Conservation (phyloP, 371 early-diverging fungal genomes). For the Mucor sp. region DNA sequence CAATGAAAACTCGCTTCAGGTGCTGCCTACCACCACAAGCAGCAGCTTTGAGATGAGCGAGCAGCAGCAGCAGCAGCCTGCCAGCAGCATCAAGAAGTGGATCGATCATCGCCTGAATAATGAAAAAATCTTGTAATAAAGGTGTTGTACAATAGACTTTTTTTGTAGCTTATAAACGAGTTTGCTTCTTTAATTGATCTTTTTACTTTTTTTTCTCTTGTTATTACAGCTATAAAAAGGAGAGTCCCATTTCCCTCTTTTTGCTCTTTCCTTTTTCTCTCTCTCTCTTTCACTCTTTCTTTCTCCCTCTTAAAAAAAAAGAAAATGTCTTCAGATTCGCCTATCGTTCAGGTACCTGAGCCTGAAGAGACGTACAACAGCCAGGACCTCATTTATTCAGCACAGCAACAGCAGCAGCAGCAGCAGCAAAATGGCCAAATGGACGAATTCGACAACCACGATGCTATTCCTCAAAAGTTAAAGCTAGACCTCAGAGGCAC, state of each 20-base stretch:
- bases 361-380: constrained; percentile 18
- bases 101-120: not conserved
- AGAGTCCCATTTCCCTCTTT: not conserved
- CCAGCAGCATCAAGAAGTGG: not conserved
- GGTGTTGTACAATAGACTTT: constrained; percentile 10
- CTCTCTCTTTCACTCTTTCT: not conserved
- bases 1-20: constrained; percentile 23
- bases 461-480: constrained; percentile 60
- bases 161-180: constrained; percentile 18
- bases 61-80: not conserved
- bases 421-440: constrained; percentile 22
- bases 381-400: constrained; percentile 30
- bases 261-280: not conserved
- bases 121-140: not conserved
- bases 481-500: constrained; percentile 74
- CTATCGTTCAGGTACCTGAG: constrained; percentile 46
- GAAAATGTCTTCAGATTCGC: constrained; percentile 45
- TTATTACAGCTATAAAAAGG: not conserved
- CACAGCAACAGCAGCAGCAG: constrained; percentile 6
- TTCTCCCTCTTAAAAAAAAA: not conserved
- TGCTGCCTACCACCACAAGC: constrained; percentile 16
- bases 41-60: not conserved
- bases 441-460: constrained; percentile 40
- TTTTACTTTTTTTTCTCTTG: not conserved
- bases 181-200: constrained; percentile 7